Evolutionary conservation across 2,329 filamentous ascomycete species (phyloP), one percentile per base, ranked within the genome.

Genomic region (Fusarium cicatricum): DNA sequence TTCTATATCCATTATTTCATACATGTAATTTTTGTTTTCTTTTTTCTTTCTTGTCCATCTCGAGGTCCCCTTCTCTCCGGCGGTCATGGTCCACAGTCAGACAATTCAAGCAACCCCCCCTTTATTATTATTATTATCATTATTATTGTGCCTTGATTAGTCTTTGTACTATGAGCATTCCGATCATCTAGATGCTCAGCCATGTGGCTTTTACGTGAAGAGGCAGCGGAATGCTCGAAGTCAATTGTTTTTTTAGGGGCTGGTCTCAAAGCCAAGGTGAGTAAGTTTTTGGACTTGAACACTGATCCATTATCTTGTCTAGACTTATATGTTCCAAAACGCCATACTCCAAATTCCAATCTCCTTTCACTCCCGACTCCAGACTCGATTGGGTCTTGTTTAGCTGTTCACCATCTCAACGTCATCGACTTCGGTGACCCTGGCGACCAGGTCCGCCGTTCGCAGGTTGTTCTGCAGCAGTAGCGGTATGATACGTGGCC

Each of bases 1-100:
- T 66, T 51, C 50, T 68, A 68, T 67, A 67, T 68, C 65, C 63
- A 58, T 68, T 68, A 68, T 68, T 67, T 68, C 65, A 62, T 65
- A 65, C 39, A 62, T 68, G 65, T 68, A 68, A 68, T 68, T 68
- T 61, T 64, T 62, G 53, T 64, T 58, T 44, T 38, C 37, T 59
- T 23, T 46, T 58, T 56, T 45, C 55, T 51, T 52, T 52, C 40
- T 46, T 50, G 37, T 65, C 55, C 48, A 63, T 53, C 50, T 62
- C 51, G 61, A 64, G 65, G 65, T 65, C 60, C 67, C 56, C 54
- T 67, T 65, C 54, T 68, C 64, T 65, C 62, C 60, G 62, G 65
- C 58, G 65, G 60, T 57, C 65, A 54, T 65, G 65, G 65, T 68
- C 61, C 63, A 39, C 48, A 68, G 60, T 68, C 63, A 68, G 55